A percentile compares a stretch with the other conserved stretches of the same genome.
Conservation (phyloP, 2,329 filamentous ascomycete genomes). For the Fusarium sp. region DNA sequence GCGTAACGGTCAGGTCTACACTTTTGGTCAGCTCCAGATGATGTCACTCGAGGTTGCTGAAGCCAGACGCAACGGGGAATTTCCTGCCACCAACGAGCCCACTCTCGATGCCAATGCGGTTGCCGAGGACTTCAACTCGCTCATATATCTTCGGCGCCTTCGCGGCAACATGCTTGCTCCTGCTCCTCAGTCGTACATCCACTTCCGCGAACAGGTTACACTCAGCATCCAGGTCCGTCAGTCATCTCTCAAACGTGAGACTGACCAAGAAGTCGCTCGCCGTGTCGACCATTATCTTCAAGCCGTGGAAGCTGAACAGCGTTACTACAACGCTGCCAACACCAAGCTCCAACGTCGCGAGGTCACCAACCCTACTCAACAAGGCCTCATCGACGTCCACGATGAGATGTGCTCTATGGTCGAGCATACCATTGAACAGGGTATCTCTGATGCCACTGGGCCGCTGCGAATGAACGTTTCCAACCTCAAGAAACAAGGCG, state of each 20-base stretch:
- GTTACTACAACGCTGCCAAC: conserved; percentile 29
- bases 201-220: conserved; percentile 50
- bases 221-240: conserved; percentile 55
- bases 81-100: conserved; percentile 50
- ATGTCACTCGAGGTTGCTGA: conserved; percentile 50
- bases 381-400: conserved; percentile 16
- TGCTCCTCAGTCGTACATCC: conserved; percentile 39
- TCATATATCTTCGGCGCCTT: conserved; percentile 48
- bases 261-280: conserved; percentile 37
- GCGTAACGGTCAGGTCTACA: conserved; percentile 18
- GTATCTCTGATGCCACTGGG: conserved; percentile 49
- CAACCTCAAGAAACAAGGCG: conserved; percentile 43
- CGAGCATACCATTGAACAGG: conserved; percentile 51
- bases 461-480: conserved; percentile 49
- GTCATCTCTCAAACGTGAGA: conserved; percentile 31
- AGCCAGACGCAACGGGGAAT: conserved; percentile 50
- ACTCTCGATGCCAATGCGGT: conserved; percentile 44
- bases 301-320: conserved; percentile 44
- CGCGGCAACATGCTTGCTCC: conserved; percentile 34
- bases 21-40: conserved; percentile 37
- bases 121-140: conserved; percentile 50
- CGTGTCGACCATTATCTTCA: conserved; percentile 45
- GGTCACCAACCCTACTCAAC: background rate
- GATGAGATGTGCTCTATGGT: conserved; percentile 49
- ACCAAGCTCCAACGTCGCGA: background rate